Conservation (phyloP, 805 yeast genomes). For the Lachancea dasiensis region DNA sequence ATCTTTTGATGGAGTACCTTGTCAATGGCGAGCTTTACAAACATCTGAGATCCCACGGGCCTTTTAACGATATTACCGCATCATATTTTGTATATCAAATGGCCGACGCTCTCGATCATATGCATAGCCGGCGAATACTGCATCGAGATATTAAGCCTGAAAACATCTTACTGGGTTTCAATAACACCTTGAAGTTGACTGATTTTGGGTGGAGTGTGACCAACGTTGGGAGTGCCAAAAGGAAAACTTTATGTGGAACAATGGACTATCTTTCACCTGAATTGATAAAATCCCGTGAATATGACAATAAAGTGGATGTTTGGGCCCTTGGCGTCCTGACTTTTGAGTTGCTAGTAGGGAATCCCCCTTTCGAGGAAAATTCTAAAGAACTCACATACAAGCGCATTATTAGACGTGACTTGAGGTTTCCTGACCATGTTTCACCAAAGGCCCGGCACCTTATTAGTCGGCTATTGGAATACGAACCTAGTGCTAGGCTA, state of each 20-base stretch:
- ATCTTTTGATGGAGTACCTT: slow-evolving; percentile 77
- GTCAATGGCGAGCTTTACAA: slow-evolving; percentile 83
- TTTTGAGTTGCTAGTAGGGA: slow-evolving; percentile 81
- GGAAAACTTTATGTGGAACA: slow-evolving; percentile 91
- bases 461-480: slow-evolving; percentile 54
- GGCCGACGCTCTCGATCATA: slow-evolving; percentile 68
- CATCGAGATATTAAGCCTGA: slow-evolving; percentile 96
- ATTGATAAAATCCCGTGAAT: slow-evolving; percentile 78
- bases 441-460: slow-evolving; percentile 73
- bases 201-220: slow-evolving; percentile 95
- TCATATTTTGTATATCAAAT: slow-evolving; percentile 78
- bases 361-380: slow-evolving; percentile 87
- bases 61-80: slow-evolving; percentile 69
- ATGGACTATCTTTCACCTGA: slow-evolving; percentile 94
- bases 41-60: slow-evolving; percentile 54
- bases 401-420: slow-evolving; percentile 71
- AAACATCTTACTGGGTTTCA: slow-evolving; percentile 71
- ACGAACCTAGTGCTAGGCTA: slow-evolving; percentile 63
- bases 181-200: slow-evolving; percentile 74
- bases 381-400: slow-evolving; percentile 73
- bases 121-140: slow-evolving; percentile 74
- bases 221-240: slow-evolving; percentile 48
- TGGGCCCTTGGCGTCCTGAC: slow-evolving; percentile 91
- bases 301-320: slow-evolving; percentile 72
- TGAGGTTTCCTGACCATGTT: slow-evolving; percentile 64